phyloP scores from a whole-genome alignment of 1,284 basidiomycete genomes.

The Xanthoconium separans region DNA sequence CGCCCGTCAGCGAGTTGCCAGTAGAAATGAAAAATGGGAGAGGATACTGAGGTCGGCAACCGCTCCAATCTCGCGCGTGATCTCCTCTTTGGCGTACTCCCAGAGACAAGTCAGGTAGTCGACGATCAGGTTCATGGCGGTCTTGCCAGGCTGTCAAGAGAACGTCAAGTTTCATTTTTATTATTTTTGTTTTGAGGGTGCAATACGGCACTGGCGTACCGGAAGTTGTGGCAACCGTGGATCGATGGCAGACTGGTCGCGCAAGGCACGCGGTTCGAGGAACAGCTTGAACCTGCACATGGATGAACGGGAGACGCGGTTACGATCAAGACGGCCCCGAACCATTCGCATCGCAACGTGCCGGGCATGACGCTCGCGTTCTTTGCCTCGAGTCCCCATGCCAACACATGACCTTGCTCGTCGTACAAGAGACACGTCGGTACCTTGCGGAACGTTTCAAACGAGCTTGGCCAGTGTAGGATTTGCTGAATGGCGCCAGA shows the following conservation, averaged over 20 bases:
- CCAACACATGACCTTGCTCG: slow-evolving; percentile 62
- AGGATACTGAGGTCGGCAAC: slow-evolving; percentile 73
- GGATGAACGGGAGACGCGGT: neutral
- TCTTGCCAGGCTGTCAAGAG: slow-evolving; percentile 60
- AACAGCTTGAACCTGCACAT: slow-evolving; percentile 72
- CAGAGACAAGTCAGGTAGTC: slow-evolving; percentile 79
- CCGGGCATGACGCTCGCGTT: slow-evolving; percentile 67
- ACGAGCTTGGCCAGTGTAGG: slow-evolving; percentile 73
- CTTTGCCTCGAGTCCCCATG: slow-evolving; percentile 82
- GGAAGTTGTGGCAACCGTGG: slow-evolving; percentile 77
- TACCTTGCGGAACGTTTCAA: slow-evolving; percentile 78
- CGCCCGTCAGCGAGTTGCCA: neutral
- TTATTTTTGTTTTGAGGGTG: neutral
- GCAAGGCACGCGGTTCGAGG: slow-evolving; percentile 72
- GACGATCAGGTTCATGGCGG: slow-evolving; percentile 69
- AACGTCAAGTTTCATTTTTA: neutral
- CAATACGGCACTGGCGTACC: slow-evolving; percentile 39
- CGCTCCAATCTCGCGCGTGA: slow-evolving; percentile 77
- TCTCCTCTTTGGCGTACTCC: slow-evolving; percentile 82
- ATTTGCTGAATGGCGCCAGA: slow-evolving; percentile 76
- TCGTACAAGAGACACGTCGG: slow-evolving; percentile 79
- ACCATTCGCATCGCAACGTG: slow-evolving; percentile 71
- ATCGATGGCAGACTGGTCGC: slow-evolving; percentile 65
- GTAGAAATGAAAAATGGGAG: neutral
- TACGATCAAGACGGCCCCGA: neutral